Evolutionary conservation across 2,329 filamentous ascomycete genomes (phyloP).

Genomic region (Cryphonectria carpinicola): DNA sequence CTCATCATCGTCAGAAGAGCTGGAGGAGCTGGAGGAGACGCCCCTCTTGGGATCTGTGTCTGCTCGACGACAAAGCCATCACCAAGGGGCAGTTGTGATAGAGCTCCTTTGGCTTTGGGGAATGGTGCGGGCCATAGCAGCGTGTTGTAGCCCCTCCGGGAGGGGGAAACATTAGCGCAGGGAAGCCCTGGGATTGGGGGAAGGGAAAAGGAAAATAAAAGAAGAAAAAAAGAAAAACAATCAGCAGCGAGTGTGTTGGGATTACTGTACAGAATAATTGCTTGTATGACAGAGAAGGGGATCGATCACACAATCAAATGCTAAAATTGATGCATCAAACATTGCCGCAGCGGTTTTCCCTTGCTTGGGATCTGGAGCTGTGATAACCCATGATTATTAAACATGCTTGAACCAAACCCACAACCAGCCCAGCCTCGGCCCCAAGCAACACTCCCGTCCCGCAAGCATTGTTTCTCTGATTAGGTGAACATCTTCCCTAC

Average conservation of each 20-base stretch:
- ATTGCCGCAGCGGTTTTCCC: background rate
- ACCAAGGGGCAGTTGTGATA: background rate
- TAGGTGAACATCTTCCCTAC: background rate
- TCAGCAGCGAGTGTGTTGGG: constrained; percentile 1
- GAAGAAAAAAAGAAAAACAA: too few species aligned
- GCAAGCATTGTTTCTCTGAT: background rate
- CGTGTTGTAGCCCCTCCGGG: constrained; percentile 7
- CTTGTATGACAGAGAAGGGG: background rate
- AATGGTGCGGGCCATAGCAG: background rate
- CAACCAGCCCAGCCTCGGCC: constrained; percentile 1
- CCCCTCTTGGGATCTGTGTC: constrained; percentile 3
- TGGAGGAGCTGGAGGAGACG: background rate
- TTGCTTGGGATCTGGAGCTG: background rate
- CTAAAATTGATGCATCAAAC: background rate
- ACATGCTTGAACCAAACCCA: background rate
- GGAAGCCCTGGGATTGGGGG: background rate
- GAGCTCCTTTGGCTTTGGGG: background rate
- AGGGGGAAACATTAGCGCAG: constrained; percentile 7
- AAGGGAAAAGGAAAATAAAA: too few species aligned
- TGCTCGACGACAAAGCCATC: background rate
- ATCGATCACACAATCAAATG: background rate
- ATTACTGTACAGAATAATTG: background rate
- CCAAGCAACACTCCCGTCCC: background rate
- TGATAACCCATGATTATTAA: constrained; percentile 11
- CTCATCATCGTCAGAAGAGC: background rate